A percentile compares a stretch with the other conserved stretches of the same genome.
phyloP scores from a whole-genome alignment of 306 rosid genomes.

The Quercus alba region DNA sequence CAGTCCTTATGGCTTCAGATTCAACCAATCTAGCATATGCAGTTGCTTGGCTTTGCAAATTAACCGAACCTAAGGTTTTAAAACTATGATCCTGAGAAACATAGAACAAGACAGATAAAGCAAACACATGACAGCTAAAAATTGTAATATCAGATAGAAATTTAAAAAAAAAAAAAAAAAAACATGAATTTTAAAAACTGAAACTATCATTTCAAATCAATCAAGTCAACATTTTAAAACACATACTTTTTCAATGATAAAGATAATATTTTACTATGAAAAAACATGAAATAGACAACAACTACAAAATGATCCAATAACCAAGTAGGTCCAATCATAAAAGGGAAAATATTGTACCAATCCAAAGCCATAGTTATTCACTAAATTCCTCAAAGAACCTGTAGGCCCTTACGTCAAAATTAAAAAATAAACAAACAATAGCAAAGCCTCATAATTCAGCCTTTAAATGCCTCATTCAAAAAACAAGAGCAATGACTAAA shows the following conservation, averaged over 20 bases:
- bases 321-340: background rate
- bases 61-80: conserved; percentile 30
- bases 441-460: background rate
- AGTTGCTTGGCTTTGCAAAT: conserved; percentile 71
- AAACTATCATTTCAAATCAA: background rate
- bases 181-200: background rate
- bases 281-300: background rate
- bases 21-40: conserved; percentile 69
- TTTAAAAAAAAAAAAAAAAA: too few relatives aligned
- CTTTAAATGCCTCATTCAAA: background rate
- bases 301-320: background rate
- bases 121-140: too few relatives aligned
- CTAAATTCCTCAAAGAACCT: background rate
- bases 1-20: conserved; percentile 45
- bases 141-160: too few relatives aligned
- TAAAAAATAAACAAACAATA: background rate
- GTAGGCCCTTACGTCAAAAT: background rate
- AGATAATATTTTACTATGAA: background rate
- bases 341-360: background rate
- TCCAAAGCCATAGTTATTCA: conserved; percentile 8
- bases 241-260: background rate
- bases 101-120: too few relatives aligned
- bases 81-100: conserved; percentile 38
- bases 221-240: background rate
- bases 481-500: background rate